Base-by-base conservation (phyloP, 208 protist genomes). In the Leishmania lainsoni region DNA sequence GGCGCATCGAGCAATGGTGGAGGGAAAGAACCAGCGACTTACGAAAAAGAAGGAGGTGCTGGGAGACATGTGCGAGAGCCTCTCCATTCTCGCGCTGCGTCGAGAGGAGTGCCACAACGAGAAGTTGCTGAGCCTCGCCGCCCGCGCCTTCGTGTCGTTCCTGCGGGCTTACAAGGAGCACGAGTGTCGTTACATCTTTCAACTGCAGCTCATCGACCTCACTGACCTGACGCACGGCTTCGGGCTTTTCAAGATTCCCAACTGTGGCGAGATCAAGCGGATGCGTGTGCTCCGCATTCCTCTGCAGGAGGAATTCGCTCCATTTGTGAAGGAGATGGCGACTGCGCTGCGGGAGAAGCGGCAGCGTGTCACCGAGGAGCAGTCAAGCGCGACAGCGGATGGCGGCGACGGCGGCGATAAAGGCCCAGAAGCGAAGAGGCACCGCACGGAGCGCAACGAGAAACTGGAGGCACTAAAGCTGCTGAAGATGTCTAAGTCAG, bases 131-230 rank as follows among this genome's bases (percentile, higher is more conserved):
- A 92, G 91, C 39, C 86, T 97, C 63, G 94, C 91, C 56, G 75
- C 90, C 16, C 86, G 94, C 17, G 97, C 97, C 45, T 98, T 98
- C 78, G 94, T 98, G 26, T 97, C 93, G 9, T 99, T 97, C 85
- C 91, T 98, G 76, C 94, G 96, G 45, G 96, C 94, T 1, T 99
- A 99, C 92, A 98, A 98, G 87, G 95, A 99, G 82, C 97, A 99
- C 83, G 93, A 97, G 84, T 97, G 92, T 78, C 87, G 94, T 59
- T 98, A 98, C 91, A 98, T 99, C 81, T 98, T 99, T 83, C 92
- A 95, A 75, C 87, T 98, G 52, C 90, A 95, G 84, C 86, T 89
- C 32, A 93, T 99, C 81, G 98, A 99, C 79, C 86, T 99, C 32
- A 95, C 94, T 35, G 94, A 98, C 73, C 93, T 99, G 49, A 97